Evolutionary conservation across 306 rosid species (phyloP).

Genomic region (Dryas drummondii): DNA sequence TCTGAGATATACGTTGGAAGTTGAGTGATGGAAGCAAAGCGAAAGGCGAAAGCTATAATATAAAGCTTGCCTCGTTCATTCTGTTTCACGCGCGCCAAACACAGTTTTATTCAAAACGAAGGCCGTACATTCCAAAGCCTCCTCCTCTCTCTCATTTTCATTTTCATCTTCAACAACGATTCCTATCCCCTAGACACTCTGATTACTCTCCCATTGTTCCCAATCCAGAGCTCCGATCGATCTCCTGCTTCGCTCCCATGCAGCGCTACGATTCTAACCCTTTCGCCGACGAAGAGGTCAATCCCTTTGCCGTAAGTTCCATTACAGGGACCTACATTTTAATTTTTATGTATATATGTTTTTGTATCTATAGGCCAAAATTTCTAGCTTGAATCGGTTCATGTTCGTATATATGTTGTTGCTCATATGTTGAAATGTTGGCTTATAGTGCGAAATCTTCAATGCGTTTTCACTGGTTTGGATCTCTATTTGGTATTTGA

Average conservation of each 20-base stretch:
- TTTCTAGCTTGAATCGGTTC: background rate
- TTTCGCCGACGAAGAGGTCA: slow-evolving; percentile 65
- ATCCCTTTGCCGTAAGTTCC: slow-evolving; percentile 71
- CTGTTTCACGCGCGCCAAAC: slow-evolving; percentile 29
- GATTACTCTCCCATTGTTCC: slow-evolving; percentile 19
- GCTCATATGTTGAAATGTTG: background rate
- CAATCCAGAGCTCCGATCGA: slow-evolving; percentile 29
- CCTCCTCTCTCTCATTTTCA: slow-evolving; percentile 7
- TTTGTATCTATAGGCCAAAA: background rate
- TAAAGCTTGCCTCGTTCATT: background rate
- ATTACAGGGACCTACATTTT: background rate
- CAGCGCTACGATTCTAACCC: slow-evolving; percentile 72
- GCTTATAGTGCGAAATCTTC: background rate
- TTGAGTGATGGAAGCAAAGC: slow-evolving; percentile 1
- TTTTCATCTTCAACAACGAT: slow-evolving; percentile 5
- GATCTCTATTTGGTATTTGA: slow-evolving; percentile 23
- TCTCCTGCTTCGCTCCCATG: slow-evolving; percentile 45
- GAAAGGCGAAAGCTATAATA: background rate
- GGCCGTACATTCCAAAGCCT: slow-evolving; percentile 29
- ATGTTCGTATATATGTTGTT: background rate
- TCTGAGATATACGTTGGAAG: background rate
- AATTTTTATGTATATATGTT: background rate
- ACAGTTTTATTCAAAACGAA: slow-evolving; percentile 4
- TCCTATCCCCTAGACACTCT: background rate
- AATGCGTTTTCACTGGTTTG: background rate